Conservation (phyloP, 495 filamentous ascomycete genomes). For the Trichodelitschia bisporula region DNA sequence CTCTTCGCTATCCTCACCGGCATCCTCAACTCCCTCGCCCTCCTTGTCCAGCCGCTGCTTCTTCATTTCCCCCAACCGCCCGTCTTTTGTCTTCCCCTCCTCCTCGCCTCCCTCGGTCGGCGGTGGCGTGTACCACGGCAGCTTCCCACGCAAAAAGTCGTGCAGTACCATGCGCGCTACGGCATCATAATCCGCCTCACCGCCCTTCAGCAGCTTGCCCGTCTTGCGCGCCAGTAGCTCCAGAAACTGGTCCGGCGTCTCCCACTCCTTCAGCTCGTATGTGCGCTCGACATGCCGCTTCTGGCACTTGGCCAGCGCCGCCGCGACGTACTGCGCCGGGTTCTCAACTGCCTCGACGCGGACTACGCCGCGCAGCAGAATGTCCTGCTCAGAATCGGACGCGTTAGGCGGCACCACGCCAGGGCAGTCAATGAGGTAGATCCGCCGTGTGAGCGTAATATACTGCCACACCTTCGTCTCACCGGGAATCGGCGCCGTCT, state of each 20-base stretch:
- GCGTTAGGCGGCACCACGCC: conserved; percentile 78
- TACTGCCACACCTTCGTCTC: conserved; percentile 94
- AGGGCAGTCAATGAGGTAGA: conserved; percentile 92
- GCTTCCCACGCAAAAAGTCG: conserved; percentile 82
- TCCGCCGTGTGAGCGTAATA: conserved; percentile 86
- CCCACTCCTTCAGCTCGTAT: conserved; percentile 53
- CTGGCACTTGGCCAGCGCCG: conserved; percentile 56
- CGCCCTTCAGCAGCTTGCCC: conserved; percentile 63
- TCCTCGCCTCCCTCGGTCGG: conserved; percentile 33
- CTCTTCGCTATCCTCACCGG: conserved; percentile 11
- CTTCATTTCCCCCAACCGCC: conserved; percentile 34
- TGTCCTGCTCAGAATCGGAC: conserved; percentile 60
- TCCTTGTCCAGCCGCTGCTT: no score
- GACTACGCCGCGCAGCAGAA: conserved; percentile 78
- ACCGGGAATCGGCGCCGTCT: conserved; percentile 84
- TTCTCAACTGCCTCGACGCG: conserved; percentile 88
- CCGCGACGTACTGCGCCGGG: conserved; percentile 82
- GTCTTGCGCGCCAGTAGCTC: conserved; percentile 71
- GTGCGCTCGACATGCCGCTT: conserved; percentile 75
- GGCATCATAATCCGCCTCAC: conserved; percentile 78
- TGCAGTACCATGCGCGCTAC: conserved; percentile 91
- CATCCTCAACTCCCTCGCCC: conserved; percentile 19
- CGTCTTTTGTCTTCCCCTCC: conserved; percentile 20
- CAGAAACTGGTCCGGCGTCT: conserved; percentile 53
- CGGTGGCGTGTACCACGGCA: conserved; percentile 82